Conservation (phyloP, 1,284 basidiomycete genomes). For the Marasmius tenuissimus region DNA sequence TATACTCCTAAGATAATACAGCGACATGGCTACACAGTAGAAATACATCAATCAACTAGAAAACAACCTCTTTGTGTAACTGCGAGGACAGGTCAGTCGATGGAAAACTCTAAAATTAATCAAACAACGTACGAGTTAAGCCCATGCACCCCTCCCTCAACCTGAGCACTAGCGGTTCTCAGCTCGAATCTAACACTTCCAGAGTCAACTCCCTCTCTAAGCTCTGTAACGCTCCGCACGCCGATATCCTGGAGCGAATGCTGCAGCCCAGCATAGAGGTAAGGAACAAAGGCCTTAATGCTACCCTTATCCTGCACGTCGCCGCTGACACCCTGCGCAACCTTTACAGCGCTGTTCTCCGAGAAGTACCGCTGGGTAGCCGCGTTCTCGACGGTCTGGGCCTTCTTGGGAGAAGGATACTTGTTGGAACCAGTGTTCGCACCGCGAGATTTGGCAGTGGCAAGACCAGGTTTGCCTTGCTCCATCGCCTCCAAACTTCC, state of each 20-base stretch:
- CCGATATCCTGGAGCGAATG: slow-evolving; percentile 97
- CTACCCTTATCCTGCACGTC: slow-evolving; percentile 98
- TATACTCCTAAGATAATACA: not conserved
- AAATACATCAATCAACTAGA: not conserved
- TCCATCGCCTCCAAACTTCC: slow-evolving; percentile 97
- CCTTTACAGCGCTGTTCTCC: slow-evolving; percentile 92
- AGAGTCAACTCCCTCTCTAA: slow-evolving; percentile 62
- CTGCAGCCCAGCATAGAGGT: slow-evolving; percentile 90
- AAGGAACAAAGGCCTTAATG: slow-evolving; percentile 89
- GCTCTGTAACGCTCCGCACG: slow-evolving; percentile 61
- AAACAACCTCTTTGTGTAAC: slow-evolving; percentile 34
- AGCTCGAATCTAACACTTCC: slow-evolving; percentile 89
- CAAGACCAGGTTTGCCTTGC: slow-evolving; percentile 58
- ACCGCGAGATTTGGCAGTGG: slow-evolving; percentile 27
- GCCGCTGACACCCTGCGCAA: slow-evolving; percentile 96
- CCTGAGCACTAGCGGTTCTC: slow-evolving; percentile 92
- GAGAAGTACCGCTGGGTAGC: slow-evolving; percentile 98
- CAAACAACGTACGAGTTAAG: slow-evolving; percentile 66
- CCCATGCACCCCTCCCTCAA: slow-evolving; percentile 96
- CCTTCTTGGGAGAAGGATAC: slow-evolving; percentile 47
- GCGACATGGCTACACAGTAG: not conserved
- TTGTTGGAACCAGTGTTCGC: slow-evolving; percentile 42
- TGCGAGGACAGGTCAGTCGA: not conserved
- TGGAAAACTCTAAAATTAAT: not conserved
- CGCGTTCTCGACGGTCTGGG: slow-evolving; percentile 80